Conservation (phyloP, 2,329 filamentous ascomycete species). For the Paracoccidioides lutzii region DNA sequence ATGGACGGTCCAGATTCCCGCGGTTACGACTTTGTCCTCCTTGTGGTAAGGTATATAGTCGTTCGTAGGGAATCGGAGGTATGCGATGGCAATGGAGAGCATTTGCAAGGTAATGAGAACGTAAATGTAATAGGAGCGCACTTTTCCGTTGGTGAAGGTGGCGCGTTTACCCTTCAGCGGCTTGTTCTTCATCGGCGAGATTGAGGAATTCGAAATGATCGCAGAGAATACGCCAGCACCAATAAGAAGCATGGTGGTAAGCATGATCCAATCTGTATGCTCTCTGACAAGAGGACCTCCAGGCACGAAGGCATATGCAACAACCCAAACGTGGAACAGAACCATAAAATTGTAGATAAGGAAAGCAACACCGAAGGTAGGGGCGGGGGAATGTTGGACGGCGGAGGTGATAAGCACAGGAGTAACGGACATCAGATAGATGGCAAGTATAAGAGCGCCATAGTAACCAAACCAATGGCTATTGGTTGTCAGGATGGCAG, state of each 20-base stretch:
- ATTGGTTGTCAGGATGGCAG: conserved; percentile 61
- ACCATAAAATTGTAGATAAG: conserved; percentile 86
- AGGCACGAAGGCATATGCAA: conserved; percentile 95
- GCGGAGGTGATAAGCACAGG: conserved; percentile 64
- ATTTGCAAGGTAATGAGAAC: conserved; percentile 65
- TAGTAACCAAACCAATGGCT: conserved; percentile 83
- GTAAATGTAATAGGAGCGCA: conserved; percentile 56
- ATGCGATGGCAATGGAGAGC: conserved; percentile 65
- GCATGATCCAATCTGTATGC: conserved; percentile 93
- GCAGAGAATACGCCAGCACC: conserved; percentile 71
- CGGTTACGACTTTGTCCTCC: conserved; percentile 76
- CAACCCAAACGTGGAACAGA: conserved; percentile 97
- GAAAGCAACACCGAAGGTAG: conserved; percentile 79
- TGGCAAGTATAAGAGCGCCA: conserved; percentile 60
- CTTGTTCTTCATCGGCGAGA: conserved; percentile 15
- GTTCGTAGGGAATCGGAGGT: conserved; percentile 82
- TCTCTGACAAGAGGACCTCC: conserved; percentile 86
- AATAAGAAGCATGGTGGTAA: conserved; percentile 67
- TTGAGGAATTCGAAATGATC: conserved; percentile 38
- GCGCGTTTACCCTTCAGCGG: conserved; percentile 21
- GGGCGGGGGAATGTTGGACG: conserved; percentile 60
- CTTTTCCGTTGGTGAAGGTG: conserved; percentile 32
- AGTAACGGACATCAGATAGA: conserved; percentile 70
- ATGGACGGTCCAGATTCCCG: conserved; percentile 97
- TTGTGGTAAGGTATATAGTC: conserved; percentile 84